phyloP scores from a whole-genome alignment of 2,329 filamentous ascomycete genomes.

The Claviceps sp. region DNA sequence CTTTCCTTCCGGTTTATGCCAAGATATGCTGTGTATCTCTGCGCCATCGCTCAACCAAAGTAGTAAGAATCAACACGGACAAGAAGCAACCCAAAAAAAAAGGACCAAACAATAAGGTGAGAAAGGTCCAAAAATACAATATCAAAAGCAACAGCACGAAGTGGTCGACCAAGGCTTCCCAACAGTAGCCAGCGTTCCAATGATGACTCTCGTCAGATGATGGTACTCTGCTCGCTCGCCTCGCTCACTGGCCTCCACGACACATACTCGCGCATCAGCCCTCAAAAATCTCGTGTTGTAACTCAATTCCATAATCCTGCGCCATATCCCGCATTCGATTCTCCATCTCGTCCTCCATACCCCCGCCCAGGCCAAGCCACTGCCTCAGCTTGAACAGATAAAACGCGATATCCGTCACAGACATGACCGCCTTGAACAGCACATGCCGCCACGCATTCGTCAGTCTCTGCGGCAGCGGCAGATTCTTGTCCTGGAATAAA shows the following conservation, averaged over 20 bases:
- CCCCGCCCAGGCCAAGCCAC: constrained; percentile 59
- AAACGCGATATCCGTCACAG: constrained; percentile 68
- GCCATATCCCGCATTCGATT: constrained; percentile 75
- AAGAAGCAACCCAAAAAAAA: too few relatives aligned
- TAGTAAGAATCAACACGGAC: too few relatives aligned
- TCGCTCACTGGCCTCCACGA: not conserved
- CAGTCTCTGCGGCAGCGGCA: constrained; percentile 48
- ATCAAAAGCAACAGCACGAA: too few relatives aligned
- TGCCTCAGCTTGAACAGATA: constrained; percentile 70
- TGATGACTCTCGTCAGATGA: not conserved
- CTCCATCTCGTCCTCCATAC: constrained; percentile 94
- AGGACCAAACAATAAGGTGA: too few relatives aligned
- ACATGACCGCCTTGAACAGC: constrained; percentile 66
- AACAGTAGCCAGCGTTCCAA: too few relatives aligned
- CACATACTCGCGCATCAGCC: not conserved
- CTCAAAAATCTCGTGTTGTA: constrained; percentile 63
- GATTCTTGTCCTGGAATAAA: constrained; percentile 59
- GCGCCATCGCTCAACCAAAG: too few relatives aligned
- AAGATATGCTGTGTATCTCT: too few relatives aligned
- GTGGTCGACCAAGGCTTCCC: too few relatives aligned
- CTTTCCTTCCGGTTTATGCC: too few relatives aligned
- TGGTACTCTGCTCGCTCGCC: not conserved
- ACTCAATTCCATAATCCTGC: constrained; percentile 79
- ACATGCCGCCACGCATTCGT: constrained; percentile 63
- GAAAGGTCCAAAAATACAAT: too few relatives aligned